Evolutionary conservation across 441 rosid genomes (phyloP), one percentile per base, ranked within the genome.

Genomic region (Croton laevigatus): DNA sequence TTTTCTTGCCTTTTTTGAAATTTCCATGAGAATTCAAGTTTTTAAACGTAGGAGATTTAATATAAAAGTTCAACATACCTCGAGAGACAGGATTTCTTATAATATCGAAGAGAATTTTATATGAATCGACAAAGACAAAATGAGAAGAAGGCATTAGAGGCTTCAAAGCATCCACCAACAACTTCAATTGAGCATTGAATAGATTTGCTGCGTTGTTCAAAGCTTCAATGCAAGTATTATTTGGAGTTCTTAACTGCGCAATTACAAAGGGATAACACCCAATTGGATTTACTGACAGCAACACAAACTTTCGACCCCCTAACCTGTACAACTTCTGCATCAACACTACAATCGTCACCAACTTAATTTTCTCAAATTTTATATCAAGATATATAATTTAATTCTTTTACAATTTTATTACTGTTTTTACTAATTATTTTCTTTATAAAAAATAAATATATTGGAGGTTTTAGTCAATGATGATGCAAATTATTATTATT

Each of bases 281-380:
- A 0, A 84, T 46, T 45, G 92, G 92, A 42, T 86, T 73, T 4
- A 88, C 62, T 10, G 89, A 71, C 73, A 84, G 75, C 57, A 88
- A 54, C 63, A 79, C 88, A 63, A 88, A 88, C 60, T 86, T 88
- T 54, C 89, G 74, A 0, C 78, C 88, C 20, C 92, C 92, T 42
- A 84, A 76, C 10, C 12, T 27, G 72, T 84, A 80, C 79, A 88
- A 62, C 23, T 71, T 83, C 92, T 88, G 84, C 54, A 59, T 9
- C 4, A 20, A 68, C 49, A 44, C 6, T 19, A n/a, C 53, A 1
- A 11, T 40, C n/a, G n/a, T n/a, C n/a, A n/a, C n/a, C 32, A 27
- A 2, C 32, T 27, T 27, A 27, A 27, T 27, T 27, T 27, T 27
- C 32, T 27, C 32, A 27, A n/a, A n/a, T n/a, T n/a, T n/a, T n/a